Base-by-base conservation (phyloP, 768 basidiomycete species). In the Harrya chromipes region DNA sequence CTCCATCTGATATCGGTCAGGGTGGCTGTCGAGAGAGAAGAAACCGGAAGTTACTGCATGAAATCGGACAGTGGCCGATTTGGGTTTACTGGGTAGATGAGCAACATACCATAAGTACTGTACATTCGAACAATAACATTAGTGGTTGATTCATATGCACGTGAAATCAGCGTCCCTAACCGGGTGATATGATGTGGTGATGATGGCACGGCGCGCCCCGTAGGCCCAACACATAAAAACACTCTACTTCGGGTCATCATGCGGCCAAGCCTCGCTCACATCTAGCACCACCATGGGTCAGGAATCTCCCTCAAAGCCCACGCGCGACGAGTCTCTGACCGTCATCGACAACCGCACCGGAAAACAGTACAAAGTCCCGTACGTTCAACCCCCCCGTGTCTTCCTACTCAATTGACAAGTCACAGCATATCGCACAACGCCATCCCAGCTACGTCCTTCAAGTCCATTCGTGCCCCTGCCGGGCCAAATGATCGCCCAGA, bases 321-420 rank as follows among this genome's bases (percentile, higher is more conserved):
- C 31, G 12, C 56, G 61, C 5, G 57, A 62, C 38, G 59, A 69
- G 13, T 69, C 64, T 51, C 73, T 93, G 40, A 85, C 84, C 6
- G 82, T 94, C 59, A 72, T 70, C 50, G 92, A 94, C 72, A 90
- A 94, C 66, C 83, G 92, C 49, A 94, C 92, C 3, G 90, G 89
- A 24, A 87, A 84, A 65, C 77, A 79, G 3, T 86, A 85, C 70
- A 79, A 70, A 24, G 72, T 93, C 40, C 85, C 85, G 88, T 91
- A 52, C 63, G 87, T 77, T 12, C 12, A 21, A 16, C 7, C 36
- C 40, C n/a, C 24, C 23, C 26, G 20, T 38, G 27, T 36, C 27
- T 11, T 3, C 31, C 21, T 21, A 27, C 41, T 52, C 38, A 24
- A 6, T 23, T 36, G 45, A 47, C 34, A 23, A 3, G 13, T 23